A percentile compares a stretch with the other conserved stretches of the same genome.
These are phyloP conservation scores for Fusarium sp. DNA, from an alignment of 2,329 filamentous ascomycete genomes.

Conservation along the genomic window DNA sequence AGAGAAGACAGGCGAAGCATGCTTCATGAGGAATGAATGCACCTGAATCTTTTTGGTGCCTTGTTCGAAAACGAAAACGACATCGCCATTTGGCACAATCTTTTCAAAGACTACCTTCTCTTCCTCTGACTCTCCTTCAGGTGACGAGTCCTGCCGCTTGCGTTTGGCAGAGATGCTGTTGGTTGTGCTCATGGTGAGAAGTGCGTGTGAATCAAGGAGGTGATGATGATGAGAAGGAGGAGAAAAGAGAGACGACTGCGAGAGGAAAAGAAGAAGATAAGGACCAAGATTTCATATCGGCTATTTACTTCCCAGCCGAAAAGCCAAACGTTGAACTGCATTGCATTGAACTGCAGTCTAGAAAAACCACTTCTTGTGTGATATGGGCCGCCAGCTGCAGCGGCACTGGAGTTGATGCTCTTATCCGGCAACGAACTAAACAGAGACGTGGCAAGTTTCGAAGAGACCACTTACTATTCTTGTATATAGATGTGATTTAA, in stretches of 20 bases:
- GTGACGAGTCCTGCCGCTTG: not conserved
- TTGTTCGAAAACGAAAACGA: conserved; percentile 9
- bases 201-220: not conserved
- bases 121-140: not conserved
- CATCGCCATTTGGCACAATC: conserved; percentile 14
- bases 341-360: not conserved
- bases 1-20: not conserved
- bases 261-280: not conserved
- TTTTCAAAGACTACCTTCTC: too few relatives aligned
- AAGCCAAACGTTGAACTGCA: not conserved
- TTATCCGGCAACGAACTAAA: too few relatives aligned
- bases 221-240: not conserved
- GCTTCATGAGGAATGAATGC: conserved; percentile 10
- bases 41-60: conserved; percentile 5
- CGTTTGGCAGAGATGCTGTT: not conserved
- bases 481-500: too few relatives aligned
- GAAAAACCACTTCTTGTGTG: not conserved
- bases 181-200: not conserved
- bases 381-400: not conserved
- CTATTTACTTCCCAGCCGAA: not conserved
- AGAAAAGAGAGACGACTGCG: not conserved
- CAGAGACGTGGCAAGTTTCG: too few relatives aligned
- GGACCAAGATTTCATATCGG: not conserved
- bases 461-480: too few relatives aligned
- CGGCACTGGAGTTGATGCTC: too few relatives aligned